Evolutionary conservation across 2,329 filamentous ascomycete genomes (phyloP).

Genomic region (Ceratocystis colombiana): DNA sequence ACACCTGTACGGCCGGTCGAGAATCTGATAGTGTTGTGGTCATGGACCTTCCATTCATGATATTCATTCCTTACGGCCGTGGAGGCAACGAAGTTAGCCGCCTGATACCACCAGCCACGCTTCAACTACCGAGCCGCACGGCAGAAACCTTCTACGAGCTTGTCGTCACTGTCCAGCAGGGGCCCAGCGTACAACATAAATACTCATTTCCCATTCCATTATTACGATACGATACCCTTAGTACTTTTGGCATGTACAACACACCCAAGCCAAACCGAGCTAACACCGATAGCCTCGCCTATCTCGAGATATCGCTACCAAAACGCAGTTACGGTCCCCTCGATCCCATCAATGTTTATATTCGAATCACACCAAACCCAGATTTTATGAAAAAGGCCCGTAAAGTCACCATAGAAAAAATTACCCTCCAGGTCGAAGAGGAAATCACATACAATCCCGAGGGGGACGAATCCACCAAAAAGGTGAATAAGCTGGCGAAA

Average conservation of each 20-base stretch:
- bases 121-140: conserved; percentile 84
- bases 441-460: conserved; percentile 98
- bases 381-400: conserved; percentile 86
- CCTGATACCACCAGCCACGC: conserved; percentile 80
- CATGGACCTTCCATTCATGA: conserved; percentile 94
- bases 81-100: conserved; percentile 78
- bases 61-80: conserved; percentile 92
- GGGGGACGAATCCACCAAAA: conserved; percentile 86
- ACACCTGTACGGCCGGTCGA: conserved; percentile 71
- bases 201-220: conserved; percentile 86
- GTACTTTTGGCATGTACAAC: conserved; percentile 99
- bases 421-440: conserved; percentile 88
- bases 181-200: conserved; percentile 75
- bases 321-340: conserved; percentile 94
- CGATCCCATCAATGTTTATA: conserved; percentile 91
- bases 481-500: conserved; percentile 76
- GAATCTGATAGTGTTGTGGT: conserved; percentile 81
- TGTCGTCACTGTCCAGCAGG: conserved; percentile 90
- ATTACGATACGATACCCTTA: conserved; percentile 87
- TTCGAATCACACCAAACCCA: conserved; percentile 83
- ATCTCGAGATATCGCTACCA: conserved; percentile 80
- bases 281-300: conserved; percentile 82
- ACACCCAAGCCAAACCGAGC: conserved; percentile 79
- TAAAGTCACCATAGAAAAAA: conserved; percentile 85
- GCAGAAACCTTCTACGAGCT: conserved; percentile 96